Evolutionary conservation across 345 rosid species (phyloP).

Genomic region (Tarenaya hassleriana): DNA sequence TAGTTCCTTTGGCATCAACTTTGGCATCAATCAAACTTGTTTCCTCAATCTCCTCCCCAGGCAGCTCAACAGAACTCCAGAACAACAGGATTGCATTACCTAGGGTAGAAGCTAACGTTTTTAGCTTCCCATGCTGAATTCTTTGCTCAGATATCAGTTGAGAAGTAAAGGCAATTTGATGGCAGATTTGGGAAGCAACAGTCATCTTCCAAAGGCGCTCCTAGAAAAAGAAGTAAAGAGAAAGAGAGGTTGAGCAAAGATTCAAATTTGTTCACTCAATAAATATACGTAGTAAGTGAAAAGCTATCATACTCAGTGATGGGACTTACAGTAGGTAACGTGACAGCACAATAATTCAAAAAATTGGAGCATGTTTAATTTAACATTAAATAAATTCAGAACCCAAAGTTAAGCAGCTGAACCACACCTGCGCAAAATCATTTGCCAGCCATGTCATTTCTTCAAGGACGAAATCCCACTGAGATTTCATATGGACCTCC

Average conservation of each 20-base stretch:
- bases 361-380: constrained; percentile 10
- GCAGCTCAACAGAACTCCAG: constrained; percentile 65
- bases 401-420: constrained; percentile 25
- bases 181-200: constrained; percentile 83
- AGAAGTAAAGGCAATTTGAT: constrained; percentile 47
- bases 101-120: constrained; percentile 51
- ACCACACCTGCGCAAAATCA: constrained; percentile 90
- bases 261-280: constrained; percentile 1
- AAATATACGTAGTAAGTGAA: constrained; percentile 8
- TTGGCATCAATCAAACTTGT: constrained; percentile 15
- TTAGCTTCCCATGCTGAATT: constrained; percentile 43
- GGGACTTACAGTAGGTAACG: neutral
- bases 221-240: constrained; percentile 29
- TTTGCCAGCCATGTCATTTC: constrained; percentile 98
- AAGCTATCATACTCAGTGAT: neutral
- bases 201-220: constrained; percentile 98
- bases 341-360: constrained; percentile 3
- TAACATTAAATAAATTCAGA: constrained; percentile 5
- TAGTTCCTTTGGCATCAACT: neutral
- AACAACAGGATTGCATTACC: constrained; percentile 80
- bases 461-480: constrained; percentile 97
- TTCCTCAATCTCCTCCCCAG: constrained; percentile 30
- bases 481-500: constrained; percentile 50
- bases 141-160: constrained; percentile 48
- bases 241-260: constrained; percentile 16